phyloP scores from a whole-genome alignment of 352 stramenopile species.

The Globisporangium middletonii region DNA sequence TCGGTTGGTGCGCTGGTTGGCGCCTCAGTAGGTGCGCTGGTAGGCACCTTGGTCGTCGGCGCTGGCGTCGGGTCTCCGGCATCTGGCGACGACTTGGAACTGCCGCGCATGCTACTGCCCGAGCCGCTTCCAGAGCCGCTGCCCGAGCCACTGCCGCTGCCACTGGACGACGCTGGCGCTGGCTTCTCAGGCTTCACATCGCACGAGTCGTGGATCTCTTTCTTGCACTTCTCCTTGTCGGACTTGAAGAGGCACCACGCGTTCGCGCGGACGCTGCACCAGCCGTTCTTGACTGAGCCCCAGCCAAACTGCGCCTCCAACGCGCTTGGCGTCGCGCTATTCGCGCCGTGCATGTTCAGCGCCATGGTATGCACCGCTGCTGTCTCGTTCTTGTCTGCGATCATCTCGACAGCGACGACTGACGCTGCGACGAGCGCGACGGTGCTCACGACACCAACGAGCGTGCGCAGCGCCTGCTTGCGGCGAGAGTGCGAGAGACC shows the following conservation, averaged over 20 bases:
- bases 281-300: constrained; percentile 15
- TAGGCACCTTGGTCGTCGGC: not conserved
- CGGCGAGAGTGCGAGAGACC: constrained; percentile 1
- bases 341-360: constrained; percentile 5
- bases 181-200: constrained; percentile 5
- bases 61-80: not conserved
- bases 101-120: not conserved
- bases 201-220: constrained; percentile 17
- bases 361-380: constrained; percentile 3
- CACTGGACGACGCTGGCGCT: not conserved
- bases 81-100: not conserved
- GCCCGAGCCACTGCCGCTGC: constrained; percentile 8
- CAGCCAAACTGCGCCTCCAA: constrained; percentile 23
- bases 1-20: not conserved
- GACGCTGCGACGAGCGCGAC: constrained; percentile 15
- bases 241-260: constrained; percentile 21
- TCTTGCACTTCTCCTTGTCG: constrained; percentile 22
- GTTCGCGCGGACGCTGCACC: constrained; percentile 18
- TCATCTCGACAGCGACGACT: constrained; percentile 20
- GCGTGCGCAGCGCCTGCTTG: constrained; percentile 5
- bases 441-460: constrained; percentile 11
- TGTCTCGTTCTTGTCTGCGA: constrained; percentile 6
- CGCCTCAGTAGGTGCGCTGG: not conserved
- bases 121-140: not conserved
- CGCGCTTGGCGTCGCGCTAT: not conserved